A percentile compares a stretch with the other conserved stretches of the same genome.
phyloP scores from a whole-genome alignment of 768 basidiomycete species.

The Suillus decipiens region DNA sequence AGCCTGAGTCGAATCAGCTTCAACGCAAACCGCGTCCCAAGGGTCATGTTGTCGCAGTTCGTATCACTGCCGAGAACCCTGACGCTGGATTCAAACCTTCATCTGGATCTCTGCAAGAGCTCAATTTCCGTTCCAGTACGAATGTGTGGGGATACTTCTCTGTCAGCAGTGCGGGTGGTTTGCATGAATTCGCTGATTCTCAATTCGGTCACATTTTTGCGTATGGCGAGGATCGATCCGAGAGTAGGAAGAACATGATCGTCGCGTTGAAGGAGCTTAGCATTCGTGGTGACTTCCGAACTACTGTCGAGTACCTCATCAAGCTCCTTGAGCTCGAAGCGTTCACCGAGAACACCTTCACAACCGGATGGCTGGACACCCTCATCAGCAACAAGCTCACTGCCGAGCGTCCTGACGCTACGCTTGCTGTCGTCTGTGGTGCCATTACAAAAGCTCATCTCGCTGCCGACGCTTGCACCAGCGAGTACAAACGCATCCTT shows the following conservation, averaged over 20 bases:
- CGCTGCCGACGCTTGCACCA: constrained; percentile 85
- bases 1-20: constrained; percentile 82
- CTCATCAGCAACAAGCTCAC: constrained; percentile 97
- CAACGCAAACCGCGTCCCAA: constrained; percentile 97
- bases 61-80: constrained; percentile 99
- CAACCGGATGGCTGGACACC: constrained; percentile 98
- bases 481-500: constrained; percentile 91
- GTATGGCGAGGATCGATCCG: constrained; percentile 93
- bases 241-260: constrained; percentile 99
- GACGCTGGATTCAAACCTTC: constrained; percentile 99
- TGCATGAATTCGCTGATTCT: constrained; percentile 98
- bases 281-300: constrained; percentile 98
- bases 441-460: constrained; percentile 95
- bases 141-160: constrained; percentile 99
- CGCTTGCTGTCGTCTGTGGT: constrained; percentile 93
- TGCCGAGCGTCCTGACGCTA: constrained; percentile 92
- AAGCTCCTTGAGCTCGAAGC: constrained; percentile 94
- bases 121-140: constrained; percentile 98
- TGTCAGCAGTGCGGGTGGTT: constrained; percentile 90
- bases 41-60: constrained; percentile 98
- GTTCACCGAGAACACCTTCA: constrained; percentile 96
- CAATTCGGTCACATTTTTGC: constrained; percentile 99
- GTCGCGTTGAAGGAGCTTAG: constrained; percentile 97
- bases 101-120: constrained; percentile 93
- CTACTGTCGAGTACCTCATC: constrained; percentile 99